phyloP scores from a whole-genome alignment of 352 stramenopile genomes.

The Phytophthora constricta region DNA sequence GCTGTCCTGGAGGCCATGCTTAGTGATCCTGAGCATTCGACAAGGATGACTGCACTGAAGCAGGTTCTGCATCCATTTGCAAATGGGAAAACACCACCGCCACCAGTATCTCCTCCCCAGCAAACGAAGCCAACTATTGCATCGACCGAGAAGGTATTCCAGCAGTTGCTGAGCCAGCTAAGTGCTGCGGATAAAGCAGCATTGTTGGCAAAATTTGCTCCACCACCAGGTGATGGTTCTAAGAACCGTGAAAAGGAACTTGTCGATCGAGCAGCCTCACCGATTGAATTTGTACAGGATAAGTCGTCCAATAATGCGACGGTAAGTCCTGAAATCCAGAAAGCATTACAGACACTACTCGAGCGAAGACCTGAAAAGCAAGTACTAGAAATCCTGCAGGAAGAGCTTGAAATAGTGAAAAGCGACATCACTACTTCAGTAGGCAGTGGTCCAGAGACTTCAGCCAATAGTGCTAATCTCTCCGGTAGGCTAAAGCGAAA shows the following conservation, averaged over 20 bases:
- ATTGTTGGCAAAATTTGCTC: conserved; percentile 35
- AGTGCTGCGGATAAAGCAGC: conserved; percentile 31
- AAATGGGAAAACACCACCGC: conserved; percentile 38
- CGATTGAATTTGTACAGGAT: conserved; percentile 36
- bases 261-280: conserved; percentile 44
- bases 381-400: conserved; percentile 49
- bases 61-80: conserved; percentile 60
- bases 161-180: conserved; percentile 35
- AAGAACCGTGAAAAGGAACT: background rate
- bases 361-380: conserved; percentile 42
- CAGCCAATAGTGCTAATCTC: conserved; percentile 9
- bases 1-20: conserved; percentile 46
- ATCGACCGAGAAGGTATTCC: conserved; percentile 38
- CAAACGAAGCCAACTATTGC: conserved; percentile 16
- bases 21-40: conserved; percentile 51
- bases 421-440: background rate
- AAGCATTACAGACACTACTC: conserved; percentile 49
- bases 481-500: conserved; percentile 42
- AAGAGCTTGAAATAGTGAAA: conserved; percentile 10
- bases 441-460: background rate
- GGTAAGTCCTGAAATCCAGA: conserved; percentile 30
- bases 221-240: conserved; percentile 1
- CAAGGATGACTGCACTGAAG: conserved; percentile 52
- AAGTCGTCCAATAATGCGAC: background rate
- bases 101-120: conserved; percentile 5